Conservation (phyloP, 805 yeast species). For the Saccharomycopsis vini region DNA sequence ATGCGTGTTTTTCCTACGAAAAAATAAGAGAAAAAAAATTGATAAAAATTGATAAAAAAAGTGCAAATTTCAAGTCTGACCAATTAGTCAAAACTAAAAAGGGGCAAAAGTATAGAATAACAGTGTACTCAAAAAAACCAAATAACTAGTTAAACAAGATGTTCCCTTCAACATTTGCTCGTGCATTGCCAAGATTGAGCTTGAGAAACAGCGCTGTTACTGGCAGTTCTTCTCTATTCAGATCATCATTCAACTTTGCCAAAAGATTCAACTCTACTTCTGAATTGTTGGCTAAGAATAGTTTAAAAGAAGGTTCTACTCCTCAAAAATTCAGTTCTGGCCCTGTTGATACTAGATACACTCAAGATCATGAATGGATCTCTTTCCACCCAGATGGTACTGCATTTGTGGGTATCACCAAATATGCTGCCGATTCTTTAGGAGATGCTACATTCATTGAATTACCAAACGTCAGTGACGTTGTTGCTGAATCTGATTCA, state of each 20-base stretch:
- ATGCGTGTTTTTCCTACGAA: too few species aligned
- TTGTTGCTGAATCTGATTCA: slow-evolving; percentile 62
- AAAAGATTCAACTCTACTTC: slow-evolving; percentile 17
- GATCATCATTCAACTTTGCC: background rate
- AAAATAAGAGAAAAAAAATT: too few species aligned
- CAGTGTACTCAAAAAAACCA: too few species aligned
- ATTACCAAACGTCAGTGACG: slow-evolving; percentile 65
- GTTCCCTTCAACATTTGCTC: slow-evolving; percentile 9
- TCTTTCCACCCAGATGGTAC: slow-evolving; percentile 76
- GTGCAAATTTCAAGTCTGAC: too few species aligned
- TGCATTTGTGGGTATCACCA: slow-evolving; percentile 84
- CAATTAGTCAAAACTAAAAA: too few species aligned
- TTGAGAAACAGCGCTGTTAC: background rate
- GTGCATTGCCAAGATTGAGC: slow-evolving; percentile 6
- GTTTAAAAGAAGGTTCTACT: slow-evolving; percentile 9
- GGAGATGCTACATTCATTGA: slow-evolving; percentile 96
- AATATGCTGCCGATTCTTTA: slow-evolving; percentile 89
- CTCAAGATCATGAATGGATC: slow-evolving; percentile 92
- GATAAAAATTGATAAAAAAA: too few species aligned
- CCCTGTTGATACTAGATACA: slow-evolving; percentile 46
- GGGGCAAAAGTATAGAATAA: too few species aligned
- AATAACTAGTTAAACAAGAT: too few species aligned
- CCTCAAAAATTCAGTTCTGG: slow-evolving; percentile 17
- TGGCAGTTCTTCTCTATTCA: background rate
- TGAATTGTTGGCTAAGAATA: slow-evolving; percentile 5